These are phyloP conservation scores for Petrea volubilis DNA, from an alignment of 257 asterid genomes.

Conservation along the genomic window DNA sequence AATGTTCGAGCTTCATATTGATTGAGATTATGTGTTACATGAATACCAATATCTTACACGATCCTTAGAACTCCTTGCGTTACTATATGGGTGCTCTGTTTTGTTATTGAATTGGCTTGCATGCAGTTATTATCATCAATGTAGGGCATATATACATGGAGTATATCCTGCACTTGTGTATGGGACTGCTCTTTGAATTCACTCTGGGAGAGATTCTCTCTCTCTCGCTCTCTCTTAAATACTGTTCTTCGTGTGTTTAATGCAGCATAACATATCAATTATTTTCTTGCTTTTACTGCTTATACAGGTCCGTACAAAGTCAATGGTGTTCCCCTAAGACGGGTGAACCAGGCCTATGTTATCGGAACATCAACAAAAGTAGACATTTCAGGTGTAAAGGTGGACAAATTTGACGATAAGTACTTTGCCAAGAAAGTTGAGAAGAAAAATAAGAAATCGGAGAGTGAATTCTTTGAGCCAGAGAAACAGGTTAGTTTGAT, in stretches of 20 bases:
- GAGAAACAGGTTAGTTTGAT: conserved; percentile 36
- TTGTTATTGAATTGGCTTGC: neutral
- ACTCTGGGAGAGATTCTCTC: neutral
- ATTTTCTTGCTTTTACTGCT: neutral
- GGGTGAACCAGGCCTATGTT: conserved; percentile 52
- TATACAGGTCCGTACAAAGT: conserved; percentile 50
- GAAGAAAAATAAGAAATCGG: conserved; percentile 41
- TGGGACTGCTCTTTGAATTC: neutral
- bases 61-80: too few species aligned
- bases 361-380: conserved; percentile 50
- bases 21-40: too few species aligned
- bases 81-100: too few species aligned
- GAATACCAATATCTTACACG: too few species aligned
- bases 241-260: neutral
- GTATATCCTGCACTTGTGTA: neutral
- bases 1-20: too few species aligned
- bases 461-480: conserved; percentile 42
- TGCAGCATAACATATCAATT: neutral
- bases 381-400: conserved; percentile 39
- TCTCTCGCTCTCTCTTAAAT: too few species aligned
- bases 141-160: neutral
- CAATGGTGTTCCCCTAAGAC: conserved; percentile 52
- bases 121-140: neutral
- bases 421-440: conserved; percentile 44
- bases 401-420: conserved; percentile 43